Evolutionary conservation across 2,329 filamentous ascomycete genomes (phyloP).

Genomic region (Plectosphaerella cucumerina): DNA sequence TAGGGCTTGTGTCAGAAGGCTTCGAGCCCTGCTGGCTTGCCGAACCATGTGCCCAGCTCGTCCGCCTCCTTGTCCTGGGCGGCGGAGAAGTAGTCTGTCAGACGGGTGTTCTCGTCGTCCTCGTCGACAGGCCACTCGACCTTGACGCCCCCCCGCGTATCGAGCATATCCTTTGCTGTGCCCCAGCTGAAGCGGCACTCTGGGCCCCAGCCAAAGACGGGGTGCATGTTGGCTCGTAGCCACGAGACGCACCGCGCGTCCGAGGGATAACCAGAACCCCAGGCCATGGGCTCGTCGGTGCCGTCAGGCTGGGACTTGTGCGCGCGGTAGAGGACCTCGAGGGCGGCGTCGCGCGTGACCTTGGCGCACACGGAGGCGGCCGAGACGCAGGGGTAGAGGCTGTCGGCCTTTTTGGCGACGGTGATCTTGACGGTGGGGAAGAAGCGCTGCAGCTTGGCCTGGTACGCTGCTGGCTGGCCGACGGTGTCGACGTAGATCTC

Average conservation of each 20-base stretch:
- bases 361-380: conserved; percentile 94
- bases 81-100: conserved; percentile 71
- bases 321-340: conserved; percentile 70
- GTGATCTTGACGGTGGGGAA: conserved; percentile 76
- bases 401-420: conserved; percentile 89
- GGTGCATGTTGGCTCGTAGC: conserved; percentile 84
- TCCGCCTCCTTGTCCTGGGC: conserved; percentile 40
- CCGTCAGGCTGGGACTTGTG: conserved; percentile 25
- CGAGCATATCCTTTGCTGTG: conserved; percentile 89
- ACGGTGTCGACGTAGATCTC: conserved; percentile 97
- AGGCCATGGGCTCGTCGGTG: conserved; percentile 44
- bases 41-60: conserved; percentile 81
- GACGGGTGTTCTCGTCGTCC: conserved; percentile 60
- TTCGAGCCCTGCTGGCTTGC: conserved; percentile 63
- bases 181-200: conserved; percentile 96
- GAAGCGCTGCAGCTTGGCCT: conserved; percentile 75
- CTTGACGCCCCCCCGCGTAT: conserved; percentile 65
- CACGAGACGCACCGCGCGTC: conserved; percentile 77
- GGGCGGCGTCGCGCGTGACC: conserved; percentile 85
- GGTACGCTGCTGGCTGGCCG: conserved; percentile 76
- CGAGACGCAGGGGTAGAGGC: conserved; percentile 85
- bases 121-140: conserved; percentile 83
- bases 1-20: conserved; percentile 52
- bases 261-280: conserved; percentile 93
- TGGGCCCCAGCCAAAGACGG: conserved; percentile 89